These are phyloP conservation scores for Mycena albidolilacea DNA, from an alignment of 768 basidiomycete species.

Conservation along the genomic window DNA sequence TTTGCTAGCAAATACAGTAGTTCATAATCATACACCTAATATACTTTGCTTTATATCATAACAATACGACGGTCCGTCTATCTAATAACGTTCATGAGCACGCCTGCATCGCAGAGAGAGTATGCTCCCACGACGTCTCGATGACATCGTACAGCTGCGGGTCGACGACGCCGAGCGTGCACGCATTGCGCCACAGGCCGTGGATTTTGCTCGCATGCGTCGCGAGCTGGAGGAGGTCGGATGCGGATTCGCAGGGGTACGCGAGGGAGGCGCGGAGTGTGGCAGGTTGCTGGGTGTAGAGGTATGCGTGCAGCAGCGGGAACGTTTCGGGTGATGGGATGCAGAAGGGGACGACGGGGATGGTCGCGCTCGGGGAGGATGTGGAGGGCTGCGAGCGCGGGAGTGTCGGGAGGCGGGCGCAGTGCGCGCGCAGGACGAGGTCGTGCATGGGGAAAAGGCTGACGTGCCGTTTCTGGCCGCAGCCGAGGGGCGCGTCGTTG, in stretches of 20 bases:
- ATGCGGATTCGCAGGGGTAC: slow-evolving; percentile 48
- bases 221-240: slow-evolving; percentile 34
- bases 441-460: slow-evolving; percentile 60
- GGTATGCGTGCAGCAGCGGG: slow-evolving; percentile 60
- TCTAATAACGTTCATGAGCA: slow-evolving; percentile 20
- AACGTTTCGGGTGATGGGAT: slow-evolving; percentile 70
- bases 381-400: slow-evolving; percentile 41
- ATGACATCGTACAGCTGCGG: slow-evolving; percentile 61
- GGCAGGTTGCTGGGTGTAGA: slow-evolving; percentile 64
- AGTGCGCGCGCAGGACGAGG: slow-evolving; percentile 58
- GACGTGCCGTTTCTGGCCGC: slow-evolving; percentile 44
- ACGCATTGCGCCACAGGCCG: slow-evolving; percentile 67
- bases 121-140: slow-evolving; percentile 66
- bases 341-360: slow-evolving; percentile 67
- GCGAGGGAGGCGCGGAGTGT: slow-evolving; percentile 58
- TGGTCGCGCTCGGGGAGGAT: slow-evolving; percentile 25
- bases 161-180: slow-evolving; percentile 66
- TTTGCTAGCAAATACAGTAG: background rate
- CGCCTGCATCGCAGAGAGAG: slow-evolving; percentile 56
- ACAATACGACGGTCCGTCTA: slow-evolving; percentile 1
- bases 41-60: slow-evolving; percentile 23
- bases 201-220: slow-evolving; percentile 41
- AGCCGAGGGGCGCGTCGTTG: slow-evolving; percentile 44
- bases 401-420: slow-evolving; percentile 54
- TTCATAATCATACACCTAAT: slow-evolving; percentile 17